Percentiles rank a stretch among this genome's conserved stretches.
Conservation (phyloP, 345 rosid genomes). For the Salix udensis region DNA sequence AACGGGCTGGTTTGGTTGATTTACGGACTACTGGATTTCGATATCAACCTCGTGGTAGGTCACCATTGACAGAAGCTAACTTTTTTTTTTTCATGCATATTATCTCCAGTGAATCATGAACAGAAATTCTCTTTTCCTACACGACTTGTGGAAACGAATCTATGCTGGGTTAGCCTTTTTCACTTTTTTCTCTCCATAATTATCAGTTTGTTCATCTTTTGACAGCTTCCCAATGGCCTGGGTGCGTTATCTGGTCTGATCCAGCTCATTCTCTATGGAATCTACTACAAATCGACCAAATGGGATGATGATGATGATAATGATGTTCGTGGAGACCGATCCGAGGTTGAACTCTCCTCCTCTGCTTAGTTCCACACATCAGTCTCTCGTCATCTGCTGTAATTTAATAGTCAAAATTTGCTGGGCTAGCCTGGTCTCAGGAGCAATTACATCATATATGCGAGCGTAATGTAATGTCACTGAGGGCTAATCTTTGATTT, state of each 20-base stretch:
- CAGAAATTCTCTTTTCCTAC: too few species aligned
- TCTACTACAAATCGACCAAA: constrained; percentile 40
- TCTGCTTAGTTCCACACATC: not conserved
- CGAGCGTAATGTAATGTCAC: not conserved
- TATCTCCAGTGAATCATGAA: not conserved
- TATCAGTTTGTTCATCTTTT: not conserved
- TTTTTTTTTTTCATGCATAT: not conserved
- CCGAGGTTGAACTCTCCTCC: not conserved
- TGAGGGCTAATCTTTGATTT: too few species aligned
- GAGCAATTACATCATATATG: too few species aligned
- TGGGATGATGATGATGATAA: constrained; percentile 40
- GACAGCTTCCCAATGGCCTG: constrained; percentile 24
- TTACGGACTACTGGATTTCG: constrained; percentile 57
- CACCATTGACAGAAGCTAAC: too few species aligned
- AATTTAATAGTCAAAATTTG: too few species aligned
- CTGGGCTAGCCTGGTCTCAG: too few species aligned
- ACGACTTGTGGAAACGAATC: too few species aligned
- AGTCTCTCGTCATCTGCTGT: not conserved
- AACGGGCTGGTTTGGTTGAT: constrained; percentile 57
- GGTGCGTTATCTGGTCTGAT: constrained; percentile 49
- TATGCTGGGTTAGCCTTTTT: too few species aligned
- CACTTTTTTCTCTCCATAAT: not conserved
- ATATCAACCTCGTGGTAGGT: constrained; percentile 53
- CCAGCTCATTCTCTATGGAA: constrained; percentile 43
- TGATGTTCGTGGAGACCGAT: not conserved